These are phyloP conservation scores for Fusarium nodosum DNA, from an alignment of 2,329 filamentous ascomycete genomes.

Conservation along the genomic window DNA sequence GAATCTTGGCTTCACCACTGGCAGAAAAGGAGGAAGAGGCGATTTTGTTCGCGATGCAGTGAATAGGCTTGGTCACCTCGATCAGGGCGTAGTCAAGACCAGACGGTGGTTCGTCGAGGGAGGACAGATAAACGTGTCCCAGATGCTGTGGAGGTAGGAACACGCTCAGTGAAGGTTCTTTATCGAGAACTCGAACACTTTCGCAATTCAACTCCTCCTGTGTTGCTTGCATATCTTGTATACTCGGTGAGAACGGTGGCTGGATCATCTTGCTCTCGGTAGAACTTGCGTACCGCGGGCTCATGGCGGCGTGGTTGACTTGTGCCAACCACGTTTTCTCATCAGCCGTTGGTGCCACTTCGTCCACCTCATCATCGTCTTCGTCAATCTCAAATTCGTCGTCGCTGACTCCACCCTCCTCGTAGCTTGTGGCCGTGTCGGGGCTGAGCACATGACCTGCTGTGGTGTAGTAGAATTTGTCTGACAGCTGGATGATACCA, in stretches of 20 bases:
- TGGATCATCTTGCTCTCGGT: too few species aligned
- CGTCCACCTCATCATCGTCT: background rate
- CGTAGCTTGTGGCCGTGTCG: background rate
- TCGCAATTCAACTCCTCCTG: background rate
- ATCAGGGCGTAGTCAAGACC: background rate
- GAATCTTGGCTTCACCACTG: background rate
- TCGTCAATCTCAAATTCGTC: background rate
- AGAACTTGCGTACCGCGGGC: background rate
- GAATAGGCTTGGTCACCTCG: background rate
- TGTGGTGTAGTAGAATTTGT: background rate
- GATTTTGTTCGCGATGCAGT: background rate
- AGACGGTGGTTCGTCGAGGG: background rate
- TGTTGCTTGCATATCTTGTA: background rate
- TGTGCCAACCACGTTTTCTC: background rate
- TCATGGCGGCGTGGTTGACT: background rate
- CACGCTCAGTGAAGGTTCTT: background rate
- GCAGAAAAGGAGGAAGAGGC: background rate
- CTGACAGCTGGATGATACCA: background rate
- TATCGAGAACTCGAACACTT: background rate
- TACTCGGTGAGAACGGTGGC: background rate
- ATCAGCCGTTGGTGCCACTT: background rate
- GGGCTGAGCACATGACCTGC: background rate
- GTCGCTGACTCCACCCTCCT: background rate
- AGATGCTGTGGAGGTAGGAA: background rate
- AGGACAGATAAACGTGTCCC: background rate